Evolutionary conservation across 2,329 filamentous ascomycete species (phyloP).

Genomic region (Alternaria angustiovoidea): DNA sequence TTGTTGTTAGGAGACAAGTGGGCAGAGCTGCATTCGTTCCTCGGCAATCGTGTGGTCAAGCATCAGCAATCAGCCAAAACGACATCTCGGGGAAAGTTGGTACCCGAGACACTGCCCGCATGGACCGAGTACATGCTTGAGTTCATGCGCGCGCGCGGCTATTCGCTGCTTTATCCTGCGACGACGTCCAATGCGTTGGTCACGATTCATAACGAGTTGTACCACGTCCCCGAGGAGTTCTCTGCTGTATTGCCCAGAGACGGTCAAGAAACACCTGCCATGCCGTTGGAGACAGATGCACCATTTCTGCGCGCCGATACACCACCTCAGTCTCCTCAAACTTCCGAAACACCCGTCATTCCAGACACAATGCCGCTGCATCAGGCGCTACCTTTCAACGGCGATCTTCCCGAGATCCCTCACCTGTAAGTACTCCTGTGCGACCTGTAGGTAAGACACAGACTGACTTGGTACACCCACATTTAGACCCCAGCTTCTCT

Average conservation of each 20-base stretch:
- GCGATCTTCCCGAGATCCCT: constrained; percentile 57
- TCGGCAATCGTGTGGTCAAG: constrained; percentile 67
- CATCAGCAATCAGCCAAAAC: constrained; percentile 32
- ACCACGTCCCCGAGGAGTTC: constrained; percentile 74
- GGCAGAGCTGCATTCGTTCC: constrained; percentile 83
- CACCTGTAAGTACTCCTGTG: constrained; percentile 38
- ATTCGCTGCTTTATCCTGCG: constrained; percentile 81
- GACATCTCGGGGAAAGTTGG: constrained; percentile 45
- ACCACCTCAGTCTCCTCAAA: constrained; percentile 20
- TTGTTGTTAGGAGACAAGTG: constrained; percentile 87
- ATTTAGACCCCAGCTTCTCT: constrained; percentile 64
- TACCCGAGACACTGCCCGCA: constrained; percentile 74
- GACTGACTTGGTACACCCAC: no score
- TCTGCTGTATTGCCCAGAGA: constrained; percentile 8
- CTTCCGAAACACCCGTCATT: constrained; percentile 57
- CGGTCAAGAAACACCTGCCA: constrained; percentile 6
- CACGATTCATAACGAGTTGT: constrained; percentile 80
- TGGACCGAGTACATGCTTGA: constrained; percentile 83
- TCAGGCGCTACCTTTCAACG: constrained; percentile 58
- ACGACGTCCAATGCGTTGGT: constrained; percentile 63
- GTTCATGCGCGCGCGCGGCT: constrained; percentile 78
- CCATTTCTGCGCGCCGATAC: constrained; percentile 54
- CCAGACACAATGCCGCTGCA: constrained; percentile 57
- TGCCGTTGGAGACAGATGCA: constrained; percentile 30
- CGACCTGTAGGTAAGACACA: no score